Evolutionary conservation across 805 yeast genomes (phyloP).

Genomic region (Starmerella vitae): DNA sequence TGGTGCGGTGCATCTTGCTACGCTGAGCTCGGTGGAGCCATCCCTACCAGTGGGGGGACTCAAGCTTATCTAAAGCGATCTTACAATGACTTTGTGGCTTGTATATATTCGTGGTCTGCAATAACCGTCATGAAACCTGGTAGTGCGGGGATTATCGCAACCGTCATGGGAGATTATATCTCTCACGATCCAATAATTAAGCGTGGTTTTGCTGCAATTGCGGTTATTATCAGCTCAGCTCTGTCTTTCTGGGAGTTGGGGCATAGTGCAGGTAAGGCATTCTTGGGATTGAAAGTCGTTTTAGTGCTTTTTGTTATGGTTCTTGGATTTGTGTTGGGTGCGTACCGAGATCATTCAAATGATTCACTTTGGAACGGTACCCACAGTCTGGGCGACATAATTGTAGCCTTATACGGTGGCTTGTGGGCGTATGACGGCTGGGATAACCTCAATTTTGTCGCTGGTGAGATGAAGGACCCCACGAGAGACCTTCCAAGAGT

Average conservation of each 20-base stretch:
- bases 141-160: conserved; percentile 30
- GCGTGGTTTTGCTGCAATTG: conserved; percentile 26
- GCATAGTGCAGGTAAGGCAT: conserved; percentile 26
- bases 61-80: conserved; percentile 30
- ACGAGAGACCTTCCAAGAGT: conserved; percentile 29
- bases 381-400: conserved; percentile 24
- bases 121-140: conserved; percentile 32
- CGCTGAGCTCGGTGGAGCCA: conserved; percentile 31
- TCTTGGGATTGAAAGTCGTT: conserved; percentile 27
- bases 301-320: conserved; percentile 22
- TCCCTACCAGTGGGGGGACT: conserved; percentile 32
- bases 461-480: conserved; percentile 31
- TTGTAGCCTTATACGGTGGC: conserved; percentile 31
- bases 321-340: conserved; percentile 30
- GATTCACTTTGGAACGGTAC: conserved; percentile 29
- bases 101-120: conserved; percentile 31
- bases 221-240: conserved; percentile 20
- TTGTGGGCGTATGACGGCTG: conserved; percentile 36
- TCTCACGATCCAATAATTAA: conserved; percentile 21
- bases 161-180: conserved; percentile 30
- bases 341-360: conserved; percentile 31
- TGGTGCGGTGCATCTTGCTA: conserved; percentile 35
- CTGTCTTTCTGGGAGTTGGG: conserved; percentile 27
- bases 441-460: conserved; percentile 33
- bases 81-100: conserved; percentile 29